Evolutionary conservation across 2,329 filamentous ascomycete genomes (phyloP), one percentile per base, ranked within the genome.

Genomic region (Hypoxylon sp.): DNA sequence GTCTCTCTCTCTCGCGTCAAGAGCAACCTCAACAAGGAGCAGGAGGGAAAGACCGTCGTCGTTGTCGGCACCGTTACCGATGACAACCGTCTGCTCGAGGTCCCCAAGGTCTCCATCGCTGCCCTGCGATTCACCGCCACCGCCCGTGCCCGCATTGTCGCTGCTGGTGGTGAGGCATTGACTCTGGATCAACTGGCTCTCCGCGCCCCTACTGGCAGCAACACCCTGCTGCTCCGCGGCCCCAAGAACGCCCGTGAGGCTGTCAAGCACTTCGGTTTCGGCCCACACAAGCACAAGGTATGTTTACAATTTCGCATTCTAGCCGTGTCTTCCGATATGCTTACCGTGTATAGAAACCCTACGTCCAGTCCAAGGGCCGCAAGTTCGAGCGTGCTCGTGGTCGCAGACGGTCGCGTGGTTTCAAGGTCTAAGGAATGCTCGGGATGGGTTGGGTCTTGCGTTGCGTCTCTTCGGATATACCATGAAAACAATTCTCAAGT

Each of bases 301-400:
- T 75, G 87, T 80, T 3, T 6, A 28, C 32, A 19, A n/a, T 6
- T 19, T n/a, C 13, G 6, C 25, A 10, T 30, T 17, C 2, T 32
- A 2, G 21, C n/a, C 36, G 10, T n/a, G 38, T 17, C 41, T 17
- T 41, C 0, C 23, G n/a, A 11, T 21, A 56, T 63, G 19, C 68
- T 71, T 5, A 71, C 58, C 55, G 58, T 41, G 2, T 78, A 68
- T 75, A 96, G 95, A 98, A 98, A 90, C 95, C 95, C 77, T 93
- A 97, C 79, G 89, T 99, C 80, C 89, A 93, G 85, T 97, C 93
- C 89, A 99, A 99, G 93, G 97, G 97, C 81, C 92, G 96, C 86
- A 99, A 99, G 90, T 99, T 99, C 89, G 97, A 99, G 91, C 90
- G 90, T 80, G 96, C 94, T 80, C 94, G 96, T 96, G 97, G 96